phyloP scores from a whole-genome alignment of 176 grass and related monocot genomes.

The Neostapfia colusana region DNA sequence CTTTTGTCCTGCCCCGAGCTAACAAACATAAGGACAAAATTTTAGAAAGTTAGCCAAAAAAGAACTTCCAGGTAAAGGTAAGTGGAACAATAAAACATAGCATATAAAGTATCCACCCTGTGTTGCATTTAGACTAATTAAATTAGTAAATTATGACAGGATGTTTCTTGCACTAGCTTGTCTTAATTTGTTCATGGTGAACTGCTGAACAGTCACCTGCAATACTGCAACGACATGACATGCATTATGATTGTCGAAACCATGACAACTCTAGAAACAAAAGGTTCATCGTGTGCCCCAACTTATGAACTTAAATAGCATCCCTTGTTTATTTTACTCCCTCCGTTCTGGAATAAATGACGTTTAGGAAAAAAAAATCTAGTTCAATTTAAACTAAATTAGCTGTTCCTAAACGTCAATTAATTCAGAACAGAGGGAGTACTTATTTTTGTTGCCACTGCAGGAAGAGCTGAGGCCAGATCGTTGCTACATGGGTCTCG shows the following conservation, averaged over 20 bases:
- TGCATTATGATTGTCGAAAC: conserved; percentile 5
- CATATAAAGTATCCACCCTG: neutral
- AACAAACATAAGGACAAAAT: conserved; percentile 39
- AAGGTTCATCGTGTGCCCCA: neutral
- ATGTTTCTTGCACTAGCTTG: conserved; percentile 3
- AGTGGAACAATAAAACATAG: conserved; percentile 35
- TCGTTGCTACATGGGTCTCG: neutral
- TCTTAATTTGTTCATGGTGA: conserved; percentile 17
- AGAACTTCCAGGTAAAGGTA: conserved; percentile 3
- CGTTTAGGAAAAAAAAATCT: no score
- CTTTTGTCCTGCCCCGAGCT: conserved; percentile 96
- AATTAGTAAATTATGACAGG: neutral
- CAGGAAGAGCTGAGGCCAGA: neutral
- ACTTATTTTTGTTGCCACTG: neutral
- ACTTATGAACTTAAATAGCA: neutral
- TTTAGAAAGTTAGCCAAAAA: conserved; percentile 19
- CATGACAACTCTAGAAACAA: neutral
- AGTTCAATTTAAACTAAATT: no score
- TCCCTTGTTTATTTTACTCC: neutral
- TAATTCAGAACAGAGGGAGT: no score
- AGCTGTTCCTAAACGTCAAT: no score
- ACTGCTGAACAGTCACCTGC: neutral
- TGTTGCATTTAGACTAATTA: conserved; percentile 8
- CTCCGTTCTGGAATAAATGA: no score
- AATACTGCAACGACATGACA: neutral